Evolutionary conservation across 768 basidiomycete genomes (phyloP), one percentile per base, ranked within the genome.

Genomic region (Tylopilus sp.): DNA sequence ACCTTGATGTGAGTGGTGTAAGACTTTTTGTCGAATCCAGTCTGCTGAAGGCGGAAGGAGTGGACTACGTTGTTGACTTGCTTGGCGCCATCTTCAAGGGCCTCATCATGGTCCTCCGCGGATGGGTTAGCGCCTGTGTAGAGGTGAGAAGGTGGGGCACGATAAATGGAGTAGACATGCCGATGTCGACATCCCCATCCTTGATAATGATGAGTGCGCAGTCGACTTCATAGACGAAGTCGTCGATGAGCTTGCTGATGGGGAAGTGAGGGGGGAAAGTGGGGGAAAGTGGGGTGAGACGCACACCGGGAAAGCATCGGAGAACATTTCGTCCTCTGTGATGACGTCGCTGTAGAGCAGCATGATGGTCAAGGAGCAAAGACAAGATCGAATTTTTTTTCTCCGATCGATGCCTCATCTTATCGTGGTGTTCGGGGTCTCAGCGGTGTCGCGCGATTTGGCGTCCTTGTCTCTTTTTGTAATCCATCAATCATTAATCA

Each of bases 11-110:
- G 84, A 10, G 76, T 65, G 36, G 89, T 71, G 70, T 79, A 98
- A n/a, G 73, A 69, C 72, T 95, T 95, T 74, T 98, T 98, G 76
- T 97, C 92, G 70, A 94, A 98, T 1, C 64, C 2, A 12, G 91
- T 95, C 25, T 66, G 18, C 63, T 88, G 81, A 53, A 99, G 86
- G 61, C 95, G 88, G 85, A 95, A 94, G 36, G 93, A 93, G 76
- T 91, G 73, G 46, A 84, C 83, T 57, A 98, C 78, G 71, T 98
- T 92, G 86, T 94, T 98, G 66, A 95, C 86, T 51, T 74, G 74
- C 13, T 44, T 5, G n/a, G 81, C 75, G 56, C 89, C 91, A 1
- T 89, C 88, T 69, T 93, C 95, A 49, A 95, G 69, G 23, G 75
- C 76, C 48, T 98, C 97, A 0, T 82, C 84, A 42, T 73, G 73